Evolutionary conservation across 2,329 filamentous ascomycete species (phyloP), one percentile per base, ranked within the genome.

Genomic region (Beauveria caledonica): DNA sequence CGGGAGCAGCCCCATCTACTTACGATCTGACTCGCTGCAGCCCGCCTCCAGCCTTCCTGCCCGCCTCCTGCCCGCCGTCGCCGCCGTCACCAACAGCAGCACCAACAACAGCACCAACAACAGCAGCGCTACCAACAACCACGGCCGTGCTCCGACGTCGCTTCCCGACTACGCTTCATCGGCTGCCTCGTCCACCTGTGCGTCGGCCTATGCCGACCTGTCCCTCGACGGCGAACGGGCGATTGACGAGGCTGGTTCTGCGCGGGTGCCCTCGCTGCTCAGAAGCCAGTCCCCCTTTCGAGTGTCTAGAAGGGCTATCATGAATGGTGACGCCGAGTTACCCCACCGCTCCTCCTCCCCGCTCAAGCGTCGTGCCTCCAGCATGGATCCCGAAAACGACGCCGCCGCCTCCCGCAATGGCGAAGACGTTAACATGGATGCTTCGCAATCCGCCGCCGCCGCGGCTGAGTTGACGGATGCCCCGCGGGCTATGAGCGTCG

Each of bases 341-440:
- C 78, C 80, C 62, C 80, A 86, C 49, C 79, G 85, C 66, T 85
- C 85, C 21, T 86, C 84, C 29, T 87, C 85, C 21, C 85, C 85
- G 8, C 72, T 87, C 60, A 87, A 87, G 73, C 78, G 85, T 68
- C 79, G 80, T 64, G 84, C 84, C 40, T 85, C 82, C 62, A 85
- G 81, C 68, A 84, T 85, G 81, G 81, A 84, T 58, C 77, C 77
- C 54, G 80, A 81, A 53, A 68, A 69, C 25, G 71, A 77, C 42
- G 67, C 71, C 58, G 67, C 71, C 59, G 71, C 74, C 62, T 71
- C 72, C 59, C 70, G 70, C 60, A 77, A 75, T 64, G 78, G 70
- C 59, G 76, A 75, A 64, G 78, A 80, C 64, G 73, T 79, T 53
- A 78, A 79, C 62, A 78, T 80, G 77, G 67, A 71, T 56, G 66